phyloP scores from a whole-genome alignment of 345 rosid species.

The Bretschneidera sinensis region DNA sequence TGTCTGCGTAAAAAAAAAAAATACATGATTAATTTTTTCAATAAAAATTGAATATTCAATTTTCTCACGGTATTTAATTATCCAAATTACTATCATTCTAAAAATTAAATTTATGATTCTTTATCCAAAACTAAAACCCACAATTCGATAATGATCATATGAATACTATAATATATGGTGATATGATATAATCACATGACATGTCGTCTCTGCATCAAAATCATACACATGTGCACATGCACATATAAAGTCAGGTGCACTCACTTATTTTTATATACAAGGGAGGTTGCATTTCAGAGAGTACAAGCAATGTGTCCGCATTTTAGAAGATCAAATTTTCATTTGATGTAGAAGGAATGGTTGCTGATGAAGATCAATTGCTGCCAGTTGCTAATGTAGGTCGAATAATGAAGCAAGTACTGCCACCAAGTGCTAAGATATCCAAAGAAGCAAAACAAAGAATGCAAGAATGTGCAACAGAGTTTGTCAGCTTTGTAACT shows the following conservation, averaged over 20 bases:
- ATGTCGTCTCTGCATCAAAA: neutral
- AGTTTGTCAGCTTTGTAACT: constrained; percentile 79
- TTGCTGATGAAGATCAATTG: constrained; percentile 55
- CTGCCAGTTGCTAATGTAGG: constrained; percentile 83
- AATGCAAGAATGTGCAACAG: constrained; percentile 80
- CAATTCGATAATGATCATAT: too few relatives aligned
- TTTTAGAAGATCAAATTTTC: neutral
- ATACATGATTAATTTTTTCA: too few relatives aligned
- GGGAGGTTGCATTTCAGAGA: constrained; percentile 12
- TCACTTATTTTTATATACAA: constrained; percentile 12
- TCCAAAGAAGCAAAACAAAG: constrained; percentile 81
- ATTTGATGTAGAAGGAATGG: constrained; percentile 26
- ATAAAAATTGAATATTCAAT: too few relatives aligned
- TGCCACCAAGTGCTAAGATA: constrained; percentile 74
- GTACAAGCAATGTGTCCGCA: constrained; percentile 3
- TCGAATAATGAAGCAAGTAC: constrained; percentile 64
- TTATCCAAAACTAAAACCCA: too few relatives aligned
- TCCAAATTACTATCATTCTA: too few relatives aligned
- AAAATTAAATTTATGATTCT: too few relatives aligned
- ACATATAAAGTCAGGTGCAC: neutral
- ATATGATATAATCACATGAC: too few relatives aligned
- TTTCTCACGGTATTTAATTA: too few relatives aligned
- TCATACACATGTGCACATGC: constrained; percentile 10
- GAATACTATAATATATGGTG: too few relatives aligned
- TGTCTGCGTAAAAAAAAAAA: too few relatives aligned